Evolutionary conservation across 202 grass and related monocot species (phyloP), one percentile per base, ranked within the genome.

Genomic region (Schoenoplectus tabernaemontani): DNA sequence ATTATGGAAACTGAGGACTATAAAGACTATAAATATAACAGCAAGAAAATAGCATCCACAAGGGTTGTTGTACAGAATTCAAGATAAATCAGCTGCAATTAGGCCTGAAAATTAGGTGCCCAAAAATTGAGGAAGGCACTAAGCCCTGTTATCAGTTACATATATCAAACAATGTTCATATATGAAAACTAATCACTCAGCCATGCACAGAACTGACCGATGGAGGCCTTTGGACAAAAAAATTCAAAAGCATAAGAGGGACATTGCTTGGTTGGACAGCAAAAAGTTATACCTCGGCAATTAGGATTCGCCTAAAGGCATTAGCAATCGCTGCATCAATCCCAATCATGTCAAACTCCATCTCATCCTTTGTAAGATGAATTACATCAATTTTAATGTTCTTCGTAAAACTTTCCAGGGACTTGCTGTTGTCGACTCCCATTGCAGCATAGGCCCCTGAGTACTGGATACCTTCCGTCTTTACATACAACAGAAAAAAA

Each of bases 291-390:
- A 97, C 95, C 95, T 97, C 95, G 16, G 89, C 59, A 13, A 97
- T 97, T 28, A 97, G 91, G 57, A 97, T 94, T 80, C 91, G 88
- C 17, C 91, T 78, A 67, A 97, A 92, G 81, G 95, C 89, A 89
- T 97, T 97, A 72, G 84, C 91, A 61, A 97, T 85, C 0, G 95
- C 91, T 72, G 86, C 91, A 92, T 97, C 91, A 83, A 92, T 64
- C 62, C 91, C 91, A 86, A 97, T 88, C 86, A 97, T 92, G 89
- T 97, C 91, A 67, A 97, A 97, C 78, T 97, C 95, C 57, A 97
- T 92, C 33, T 97, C 87, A 65, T 97, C 95, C 73, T 90, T 16
- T 28, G 83, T 92, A 79, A 94, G 91, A 57, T 83, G 84, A 38
- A 84, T 84, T 78, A 98, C 77, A 83, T 87, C 76, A 4, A 92